These are phyloP conservation scores for Exophiala aquamarina DNA, from an alignment of 2,329 filamentous ascomycete species.

Conservation along the genomic window DNA sequence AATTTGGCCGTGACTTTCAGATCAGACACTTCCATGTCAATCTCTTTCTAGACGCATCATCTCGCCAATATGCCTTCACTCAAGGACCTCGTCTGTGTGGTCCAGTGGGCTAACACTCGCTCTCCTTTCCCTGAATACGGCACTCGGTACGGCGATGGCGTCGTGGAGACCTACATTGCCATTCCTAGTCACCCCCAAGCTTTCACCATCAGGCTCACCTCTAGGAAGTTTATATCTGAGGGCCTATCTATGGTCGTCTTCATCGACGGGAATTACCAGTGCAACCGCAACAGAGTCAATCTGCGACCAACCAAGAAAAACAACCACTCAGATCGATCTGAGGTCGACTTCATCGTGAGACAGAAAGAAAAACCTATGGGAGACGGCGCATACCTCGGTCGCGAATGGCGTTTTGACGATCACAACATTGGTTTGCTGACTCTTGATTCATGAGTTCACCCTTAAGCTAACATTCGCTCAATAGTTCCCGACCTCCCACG, in stretches of 20 bases:
- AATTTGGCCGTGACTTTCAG: background rate
- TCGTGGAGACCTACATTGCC: slow-evolving; percentile 53
- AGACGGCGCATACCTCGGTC: slow-evolving; percentile 49
- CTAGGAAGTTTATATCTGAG: slow-evolving; percentile 51
- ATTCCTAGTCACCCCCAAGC: slow-evolving; percentile 43
- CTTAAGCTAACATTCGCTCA: slow-evolving; percentile 3
- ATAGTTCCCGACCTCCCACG: slow-evolving; percentile 19
- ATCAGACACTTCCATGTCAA: background rate
- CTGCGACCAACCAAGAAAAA: slow-evolving; percentile 35
- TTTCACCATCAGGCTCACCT: slow-evolving; percentile 52
- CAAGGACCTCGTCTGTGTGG: slow-evolving; percentile 52
- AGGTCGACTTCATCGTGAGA: slow-evolving; percentile 51
- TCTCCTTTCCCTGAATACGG: slow-evolving; percentile 50
- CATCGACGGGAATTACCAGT: slow-evolving; percentile 59
- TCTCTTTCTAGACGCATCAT: background rate
- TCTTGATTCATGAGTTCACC: background rate
- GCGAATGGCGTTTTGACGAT: slow-evolving; percentile 54
- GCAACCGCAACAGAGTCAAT: slow-evolving; percentile 53
- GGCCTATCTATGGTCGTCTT: slow-evolving; percentile 57
- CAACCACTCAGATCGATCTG: slow-evolving; percentile 32
- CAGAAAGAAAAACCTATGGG: slow-evolving; percentile 54
- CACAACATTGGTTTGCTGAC: slow-evolving; percentile 46
- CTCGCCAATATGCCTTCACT: slow-evolving; percentile 50
- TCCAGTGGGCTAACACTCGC: slow-evolving; percentile 49
- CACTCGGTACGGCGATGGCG: slow-evolving; percentile 51